Evolutionary conservation across 164 flowering plant species (phyloP), one percentile per base, ranked within the genome.

Genomic region (Magnolia changhungtana): DNA sequence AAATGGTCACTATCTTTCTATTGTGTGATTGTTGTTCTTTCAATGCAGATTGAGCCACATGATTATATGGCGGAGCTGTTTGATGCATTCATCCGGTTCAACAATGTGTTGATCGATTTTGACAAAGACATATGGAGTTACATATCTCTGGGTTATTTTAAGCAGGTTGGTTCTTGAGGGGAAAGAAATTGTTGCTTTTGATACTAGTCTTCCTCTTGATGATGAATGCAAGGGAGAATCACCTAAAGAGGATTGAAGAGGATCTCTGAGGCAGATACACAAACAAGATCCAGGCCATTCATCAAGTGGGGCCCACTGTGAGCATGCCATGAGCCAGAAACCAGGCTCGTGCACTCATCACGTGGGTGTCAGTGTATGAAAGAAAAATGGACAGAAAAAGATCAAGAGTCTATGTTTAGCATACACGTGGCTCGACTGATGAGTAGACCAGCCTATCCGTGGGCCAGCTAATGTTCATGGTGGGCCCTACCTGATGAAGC

Each of bases 1-100:
- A 55, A 55, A 55, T 55, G 18, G 13, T 9, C 18, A 55, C 29
- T 68, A 29, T 68, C 20, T 8, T 70, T 70, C 58, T 70, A 8
- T 20, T 19, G 24, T n/a, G 8, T 70, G 72, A 63, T 55, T 58
- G 45, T 59, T 24, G 19, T 50, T 61, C 20, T 61, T 65, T 49
- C 1, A 6, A 8, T 84, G 87, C 92, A 96, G 99, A 96, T 96
- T 79, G 99, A 96, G 78, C 80, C 97, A 75, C 99, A 92, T 87
- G 99, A 96, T 81, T 94, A 96, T 63, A 96, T 94, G 94, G 94
- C 97, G 20, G 86, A 86, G 79, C 89, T 94, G 75, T 96, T 92
- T 78, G 77, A 89, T 83, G 82, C 89, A 71, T 73, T 91, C 51
- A 83, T 82, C 79, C 87, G 77, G 81, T 94, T 91, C 84, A 94